A percentile compares a stretch with the other conserved stretches of the same genome.
These are phyloP conservation scores for Colletotrichum gigasporum DNA, from an alignment of 2,329 filamentous ascomycete species.

Conservation along the genomic window DNA sequence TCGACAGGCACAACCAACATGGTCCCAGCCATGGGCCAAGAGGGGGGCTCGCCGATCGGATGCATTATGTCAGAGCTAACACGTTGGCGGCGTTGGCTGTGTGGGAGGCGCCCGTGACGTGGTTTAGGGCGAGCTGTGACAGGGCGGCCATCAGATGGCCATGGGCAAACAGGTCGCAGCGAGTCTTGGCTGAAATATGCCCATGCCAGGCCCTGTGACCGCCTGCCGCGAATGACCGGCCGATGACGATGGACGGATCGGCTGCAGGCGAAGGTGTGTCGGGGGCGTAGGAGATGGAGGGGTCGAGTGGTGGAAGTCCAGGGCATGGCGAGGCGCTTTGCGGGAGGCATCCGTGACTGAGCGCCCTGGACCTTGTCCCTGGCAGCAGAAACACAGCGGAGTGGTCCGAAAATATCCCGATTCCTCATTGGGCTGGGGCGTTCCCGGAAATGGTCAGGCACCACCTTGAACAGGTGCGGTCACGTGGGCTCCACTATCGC, in stretches of 20 bases:
- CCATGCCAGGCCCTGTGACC: constrained; percentile 9
- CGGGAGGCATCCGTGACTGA: constrained; percentile 18
- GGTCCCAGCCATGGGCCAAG: constrained; percentile 34
- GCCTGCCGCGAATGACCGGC: neutral
- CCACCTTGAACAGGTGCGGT: too few species aligned
- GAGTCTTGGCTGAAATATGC: constrained; percentile 15
- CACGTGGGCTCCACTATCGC: too few species aligned
- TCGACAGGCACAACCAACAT: constrained; percentile 35
- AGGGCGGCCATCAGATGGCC: constrained; percentile 23
- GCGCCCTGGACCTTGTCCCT: neutral
- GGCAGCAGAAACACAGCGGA: neutral
- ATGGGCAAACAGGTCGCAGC: neutral
- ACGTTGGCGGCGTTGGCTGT: constrained; percentile 12
- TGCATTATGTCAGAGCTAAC: constrained; percentile 28
- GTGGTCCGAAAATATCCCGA: neutral
- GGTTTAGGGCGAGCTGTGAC: constrained; percentile 27
- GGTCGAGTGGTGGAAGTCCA: neutral
- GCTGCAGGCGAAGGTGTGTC: constrained; percentile 28
- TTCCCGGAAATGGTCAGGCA: too few species aligned
- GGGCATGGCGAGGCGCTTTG: neutral
- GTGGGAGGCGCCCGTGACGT: constrained; percentile 24
- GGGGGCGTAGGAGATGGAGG: constrained; percentile 16
- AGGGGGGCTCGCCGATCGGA: neutral
- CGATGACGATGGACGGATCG: constrained; percentile 23
- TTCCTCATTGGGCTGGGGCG: neutral